Conservation (phyloP, 352 stramenopile genomes). For the Pythium aquatile region DNA sequence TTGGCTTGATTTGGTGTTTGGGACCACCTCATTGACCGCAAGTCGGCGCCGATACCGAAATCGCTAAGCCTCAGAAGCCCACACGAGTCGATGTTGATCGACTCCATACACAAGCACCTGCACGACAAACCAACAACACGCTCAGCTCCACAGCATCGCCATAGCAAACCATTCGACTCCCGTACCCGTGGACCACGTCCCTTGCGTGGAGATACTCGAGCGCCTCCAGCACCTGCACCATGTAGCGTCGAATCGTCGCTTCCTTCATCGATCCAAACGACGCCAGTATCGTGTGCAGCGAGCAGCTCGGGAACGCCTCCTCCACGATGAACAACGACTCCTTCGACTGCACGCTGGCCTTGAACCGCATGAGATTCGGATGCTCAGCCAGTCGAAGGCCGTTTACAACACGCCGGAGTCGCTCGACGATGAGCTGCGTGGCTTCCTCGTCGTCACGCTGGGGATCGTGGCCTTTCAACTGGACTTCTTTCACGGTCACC, state of each 20-base stretch:
- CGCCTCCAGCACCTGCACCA: slow-evolving; percentile 54
- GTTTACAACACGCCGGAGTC: slow-evolving; percentile 38
- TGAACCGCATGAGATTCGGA: slow-evolving; percentile 42
- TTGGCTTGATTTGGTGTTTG: not conserved
- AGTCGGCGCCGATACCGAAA: slow-evolving; percentile 36
- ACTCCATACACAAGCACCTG: slow-evolving; percentile 46
- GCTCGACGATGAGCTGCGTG: not conserved
- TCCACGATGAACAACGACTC: slow-evolving; percentile 42
- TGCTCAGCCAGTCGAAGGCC: slow-evolving; percentile 40
- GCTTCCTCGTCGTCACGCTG: not conserved
- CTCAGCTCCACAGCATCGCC: not conserved
- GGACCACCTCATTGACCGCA: not conserved
- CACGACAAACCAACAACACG: not conserved
- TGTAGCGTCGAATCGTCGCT: slow-evolving; percentile 62
- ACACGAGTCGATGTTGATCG: slow-evolving; percentile 60
- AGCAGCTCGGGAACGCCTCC: slow-evolving; percentile 38
- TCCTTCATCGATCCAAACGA: slow-evolving; percentile 78
- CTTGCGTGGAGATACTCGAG: slow-evolving; percentile 47
- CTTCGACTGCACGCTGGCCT: slow-evolving; percentile 34
- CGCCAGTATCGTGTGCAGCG: slow-evolving; percentile 54
- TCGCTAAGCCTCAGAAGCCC: slow-evolving; percentile 53
- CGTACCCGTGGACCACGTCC: slow-evolving; percentile 49
- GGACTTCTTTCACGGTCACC: slow-evolving; percentile 21
- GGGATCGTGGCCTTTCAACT: not conserved
- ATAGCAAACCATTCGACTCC: not conserved